phyloP scores from a whole-genome alignment of 768 basidiomycete genomes.

The Kwoniella sp. region DNA sequence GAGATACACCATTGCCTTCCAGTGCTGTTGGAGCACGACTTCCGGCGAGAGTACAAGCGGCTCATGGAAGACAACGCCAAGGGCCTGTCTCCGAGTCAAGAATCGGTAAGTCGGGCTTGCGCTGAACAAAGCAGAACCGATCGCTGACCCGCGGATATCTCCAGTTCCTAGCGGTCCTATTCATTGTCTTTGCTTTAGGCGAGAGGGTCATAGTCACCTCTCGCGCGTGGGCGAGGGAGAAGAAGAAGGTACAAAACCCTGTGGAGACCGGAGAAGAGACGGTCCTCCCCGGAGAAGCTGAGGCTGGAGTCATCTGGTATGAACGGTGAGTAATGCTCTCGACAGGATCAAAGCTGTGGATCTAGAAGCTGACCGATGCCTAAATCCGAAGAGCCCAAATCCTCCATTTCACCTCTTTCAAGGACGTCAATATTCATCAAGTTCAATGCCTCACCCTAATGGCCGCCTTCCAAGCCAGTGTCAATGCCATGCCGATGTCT shows the following conservation, averaged over 20 bases:
- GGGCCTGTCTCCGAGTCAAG: conserved; percentile 15
- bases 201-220: conserved; percentile 62
- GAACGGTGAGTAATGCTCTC: conserved; percentile 28
- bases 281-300: conserved; percentile 45
- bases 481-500: conserved; percentile 89
- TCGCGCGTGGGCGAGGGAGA: conserved; percentile 39
- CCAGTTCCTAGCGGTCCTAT: conserved; percentile 74
- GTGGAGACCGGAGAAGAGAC: conserved; percentile 82
- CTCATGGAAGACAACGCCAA: conserved; percentile 59
- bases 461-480: conserved; percentile 81
- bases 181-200: conserved; percentile 85
- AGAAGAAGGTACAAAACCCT: conserved; percentile 55
- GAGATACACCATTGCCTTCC: conserved; percentile 85
- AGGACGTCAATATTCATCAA: conserved; percentile 75
- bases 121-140: too few species aligned
- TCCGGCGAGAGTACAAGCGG: conserved; percentile 65
- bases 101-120: conserved; percentile 16
- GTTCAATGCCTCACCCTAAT: conserved; percentile 86
- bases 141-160: background rate
- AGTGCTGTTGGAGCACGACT: conserved; percentile 77
- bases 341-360: background rate
- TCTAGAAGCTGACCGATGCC: background rate
- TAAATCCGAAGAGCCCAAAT: conserved; percentile 65
- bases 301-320: conserved; percentile 43
- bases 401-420: conserved; percentile 84